These are phyloP conservation scores for Leishmania mexicana DNA, from an alignment of 208 protist genomes.

Conservation along the genomic window DNA sequence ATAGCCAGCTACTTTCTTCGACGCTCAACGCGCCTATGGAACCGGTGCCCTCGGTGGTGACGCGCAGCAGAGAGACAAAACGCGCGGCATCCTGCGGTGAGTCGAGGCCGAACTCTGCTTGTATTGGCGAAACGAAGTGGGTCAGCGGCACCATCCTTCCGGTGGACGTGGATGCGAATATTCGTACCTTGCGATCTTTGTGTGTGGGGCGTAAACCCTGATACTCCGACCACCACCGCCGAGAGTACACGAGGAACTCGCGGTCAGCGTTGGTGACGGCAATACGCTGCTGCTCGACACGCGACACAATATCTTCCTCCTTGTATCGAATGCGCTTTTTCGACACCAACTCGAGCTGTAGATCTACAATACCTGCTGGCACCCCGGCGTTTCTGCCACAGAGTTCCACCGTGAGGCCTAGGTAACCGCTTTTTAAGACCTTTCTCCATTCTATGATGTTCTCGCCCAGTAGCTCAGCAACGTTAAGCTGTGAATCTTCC, in stretches of 20 bases:
- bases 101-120: constrained; percentile 69
- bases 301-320: constrained; percentile 78
- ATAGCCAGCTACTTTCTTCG: constrained; percentile 57
- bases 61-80: constrained; percentile 87
- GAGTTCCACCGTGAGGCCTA: constrained; percentile 91
- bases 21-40: constrained; percentile 32
- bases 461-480: constrained; percentile 81
- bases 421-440: constrained; percentile 84
- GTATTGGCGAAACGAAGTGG: constrained; percentile 85
- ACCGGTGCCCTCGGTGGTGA: constrained; percentile 41
- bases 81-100: constrained; percentile 85
- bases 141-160: constrained; percentile 88
- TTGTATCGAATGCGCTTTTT: constrained; percentile 51
- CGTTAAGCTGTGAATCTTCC: constrained; percentile 57
- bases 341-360: constrained; percentile 87
- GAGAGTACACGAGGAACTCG: constrained; percentile 93
- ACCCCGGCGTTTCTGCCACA: constrained; percentile 86
- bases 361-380: constrained; percentile 90
- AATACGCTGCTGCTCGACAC: constrained; percentile 78
- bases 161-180: constrained; percentile 84
- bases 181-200: constrained; percentile 79
- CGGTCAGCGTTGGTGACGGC: constrained; percentile 89
- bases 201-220: constrained; percentile 62
- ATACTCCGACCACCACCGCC: constrained; percentile 92
- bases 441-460: constrained; percentile 93